Evolutionary conservation across 208 protist genomes (phyloP).

Genomic region (Acanthamoeba rhysodes): DNA sequence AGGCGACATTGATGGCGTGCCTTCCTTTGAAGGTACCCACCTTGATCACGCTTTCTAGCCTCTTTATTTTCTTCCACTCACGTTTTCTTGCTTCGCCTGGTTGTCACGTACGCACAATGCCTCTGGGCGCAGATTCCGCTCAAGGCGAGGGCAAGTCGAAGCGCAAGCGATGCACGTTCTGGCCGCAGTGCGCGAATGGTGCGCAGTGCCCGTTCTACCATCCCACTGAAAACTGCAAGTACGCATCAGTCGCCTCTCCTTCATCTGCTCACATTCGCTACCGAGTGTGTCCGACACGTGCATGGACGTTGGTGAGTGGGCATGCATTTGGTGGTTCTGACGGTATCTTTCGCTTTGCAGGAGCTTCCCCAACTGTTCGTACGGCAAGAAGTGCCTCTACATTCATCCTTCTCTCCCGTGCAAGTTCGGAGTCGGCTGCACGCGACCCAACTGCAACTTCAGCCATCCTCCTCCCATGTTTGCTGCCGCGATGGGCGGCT

Average conservation of each 20-base stretch:
- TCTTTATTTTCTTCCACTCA: too few relatives aligned
- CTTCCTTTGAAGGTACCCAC: neutral
- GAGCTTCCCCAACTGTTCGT: conserved; percentile 28
- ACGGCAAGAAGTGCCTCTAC: conserved; percentile 46
- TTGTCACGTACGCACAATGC: neutral
- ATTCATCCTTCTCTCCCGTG: conserved; percentile 41
- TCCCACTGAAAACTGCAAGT: conserved; percentile 66
- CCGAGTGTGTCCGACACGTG: neutral
- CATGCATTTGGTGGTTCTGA: too few relatives aligned
- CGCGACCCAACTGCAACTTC: conserved; percentile 56
- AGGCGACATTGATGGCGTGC: neutral
- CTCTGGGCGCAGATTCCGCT: neutral
- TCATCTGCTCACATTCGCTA: too few relatives aligned
- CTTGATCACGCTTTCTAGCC: neutral
- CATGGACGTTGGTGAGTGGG: too few relatives aligned
- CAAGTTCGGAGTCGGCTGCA: conserved; percentile 36
- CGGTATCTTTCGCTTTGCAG: neutral
- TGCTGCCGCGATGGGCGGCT: conserved; percentile 23
- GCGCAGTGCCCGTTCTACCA: conserved; percentile 28
- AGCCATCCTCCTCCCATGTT: neutral
- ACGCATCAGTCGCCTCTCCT: neutral
- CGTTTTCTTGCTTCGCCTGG: too few relatives aligned
- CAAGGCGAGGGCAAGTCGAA: neutral
- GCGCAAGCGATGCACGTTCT: conserved; percentile 41
- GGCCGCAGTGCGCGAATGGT: conserved; percentile 42